Evolutionary conservation across 78 protist genomes (phyloP).

Genomic region (Planoprotostelium fungivorum): DNA sequence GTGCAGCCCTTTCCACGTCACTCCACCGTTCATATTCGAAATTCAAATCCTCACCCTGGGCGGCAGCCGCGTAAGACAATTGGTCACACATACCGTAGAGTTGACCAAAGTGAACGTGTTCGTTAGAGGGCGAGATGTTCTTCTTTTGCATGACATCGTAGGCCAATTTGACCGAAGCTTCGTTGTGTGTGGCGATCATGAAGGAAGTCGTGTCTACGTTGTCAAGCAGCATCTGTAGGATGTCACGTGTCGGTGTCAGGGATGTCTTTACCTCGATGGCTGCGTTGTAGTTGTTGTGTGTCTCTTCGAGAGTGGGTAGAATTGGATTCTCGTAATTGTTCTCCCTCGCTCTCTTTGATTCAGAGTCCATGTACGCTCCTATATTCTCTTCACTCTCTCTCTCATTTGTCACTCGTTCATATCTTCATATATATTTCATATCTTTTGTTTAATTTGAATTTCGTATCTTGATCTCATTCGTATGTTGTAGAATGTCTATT

Average conservation of each 20-base stretch:
- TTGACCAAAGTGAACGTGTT: constrained; percentile 58
- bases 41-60: constrained; percentile 20
- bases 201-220: constrained; percentile 13
- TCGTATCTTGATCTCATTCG: no score
- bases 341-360: constrained; percentile 29
- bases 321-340: constrained; percentile 15
- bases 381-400: no score
- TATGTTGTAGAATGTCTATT: no score
- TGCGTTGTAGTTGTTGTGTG: constrained; percentile 38
- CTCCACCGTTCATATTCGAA: no score
- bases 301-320: constrained; percentile 26
- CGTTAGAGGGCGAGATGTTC: constrained; percentile 6
- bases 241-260: background rate
- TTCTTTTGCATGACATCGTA: constrained; percentile 12
- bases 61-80: constrained; percentile 12
- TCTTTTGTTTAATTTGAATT: no score
- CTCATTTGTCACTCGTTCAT: no score
- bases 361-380: constrained; percentile 43
- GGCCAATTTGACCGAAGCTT: constrained; percentile 25
- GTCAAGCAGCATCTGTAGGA: background rate
- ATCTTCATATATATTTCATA: background rate
- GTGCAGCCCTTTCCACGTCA: background rate
- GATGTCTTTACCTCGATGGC: constrained; percentile 19
- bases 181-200: constrained; percentile 62
- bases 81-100: constrained; percentile 62